Percentiles rank a stretch among this genome's conserved stretches.
Conservation (phyloP, 768 basidiomycete species). For the Boletus rufocinnamomeus region DNA sequence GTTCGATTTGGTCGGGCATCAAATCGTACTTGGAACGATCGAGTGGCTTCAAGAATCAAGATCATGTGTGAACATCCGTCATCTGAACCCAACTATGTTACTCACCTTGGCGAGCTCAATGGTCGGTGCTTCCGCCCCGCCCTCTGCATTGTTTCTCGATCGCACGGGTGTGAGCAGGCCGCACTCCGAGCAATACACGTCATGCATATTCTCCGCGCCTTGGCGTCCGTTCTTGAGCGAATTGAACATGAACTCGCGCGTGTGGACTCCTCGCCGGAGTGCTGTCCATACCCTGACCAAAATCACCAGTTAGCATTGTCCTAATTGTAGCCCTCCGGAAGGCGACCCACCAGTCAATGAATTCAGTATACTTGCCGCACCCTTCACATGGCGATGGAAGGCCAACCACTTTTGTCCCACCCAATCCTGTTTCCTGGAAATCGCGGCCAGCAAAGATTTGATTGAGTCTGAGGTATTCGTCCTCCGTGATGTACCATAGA, state of each 20-base stretch:
- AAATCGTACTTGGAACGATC: slow-evolving; percentile 19
- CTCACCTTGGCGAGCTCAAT: slow-evolving; percentile 11
- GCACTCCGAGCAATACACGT: slow-evolving; percentile 24
- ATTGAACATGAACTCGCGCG: slow-evolving; percentile 22
- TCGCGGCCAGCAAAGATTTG: slow-evolving; percentile 14
- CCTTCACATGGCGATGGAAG: slow-evolving; percentile 8
- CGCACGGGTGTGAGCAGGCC: slow-evolving; percentile 14
- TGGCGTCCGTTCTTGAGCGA: slow-evolving; percentile 14
- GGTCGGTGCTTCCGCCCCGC: slow-evolving; percentile 15
- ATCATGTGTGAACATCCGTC: not conserved
- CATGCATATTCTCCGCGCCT: slow-evolving; percentile 22
- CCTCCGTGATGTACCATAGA: slow-evolving; percentile 24
- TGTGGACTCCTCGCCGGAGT: slow-evolving; percentile 19
- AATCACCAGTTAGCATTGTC: not conserved
- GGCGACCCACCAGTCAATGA: slow-evolving; percentile 11
- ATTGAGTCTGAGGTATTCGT: slow-evolving; percentile 20
- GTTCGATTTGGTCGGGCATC: slow-evolving; percentile 7
- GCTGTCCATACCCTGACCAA: slow-evolving; percentile 19
- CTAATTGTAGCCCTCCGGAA: not conserved
- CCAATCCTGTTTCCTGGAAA: slow-evolving; percentile 16
- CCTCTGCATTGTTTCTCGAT: slow-evolving; percentile 19
- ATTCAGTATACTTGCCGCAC: slow-evolving; percentile 22
- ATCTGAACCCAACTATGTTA: not conserved
- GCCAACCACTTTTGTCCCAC: slow-evolving; percentile 17
- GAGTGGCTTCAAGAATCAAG: slow-evolving; percentile 7